phyloP scores from a whole-genome alignment of 805 yeast species.

The Candida multigemmis region DNA sequence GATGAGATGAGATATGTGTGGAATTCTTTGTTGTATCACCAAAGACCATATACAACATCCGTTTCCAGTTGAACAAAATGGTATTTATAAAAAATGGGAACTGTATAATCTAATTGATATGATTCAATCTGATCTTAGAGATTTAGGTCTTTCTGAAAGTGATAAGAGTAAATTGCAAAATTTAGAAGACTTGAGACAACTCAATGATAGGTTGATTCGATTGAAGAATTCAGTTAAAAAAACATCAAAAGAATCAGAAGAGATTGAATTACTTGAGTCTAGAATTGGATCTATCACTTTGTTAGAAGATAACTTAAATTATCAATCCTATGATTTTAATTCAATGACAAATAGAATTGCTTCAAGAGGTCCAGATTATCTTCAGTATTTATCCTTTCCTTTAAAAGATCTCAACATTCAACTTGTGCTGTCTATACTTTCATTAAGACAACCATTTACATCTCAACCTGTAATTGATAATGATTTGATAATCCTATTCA shows the following conservation, averaged over 20 bases:
- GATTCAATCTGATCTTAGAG: neutral
- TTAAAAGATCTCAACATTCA: slow-evolving; percentile 12
- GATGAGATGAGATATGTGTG: too few species aligned
- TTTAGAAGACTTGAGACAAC: slow-evolving; percentile 14
- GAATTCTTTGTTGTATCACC: slow-evolving; percentile 5
- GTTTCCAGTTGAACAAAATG: neutral
- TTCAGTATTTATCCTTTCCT: slow-evolving; percentile 9
- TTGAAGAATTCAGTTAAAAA: slow-evolving; percentile 20
- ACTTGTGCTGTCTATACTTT: slow-evolving; percentile 63
- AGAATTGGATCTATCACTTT: slow-evolving; percentile 4
- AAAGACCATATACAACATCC: slow-evolving; percentile 1
- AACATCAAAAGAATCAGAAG: slow-evolving; percentile 5
- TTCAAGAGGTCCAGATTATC: slow-evolving; percentile 59
- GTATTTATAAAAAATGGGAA: slow-evolving; percentile 4
- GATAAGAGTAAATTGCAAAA: slow-evolving; percentile 20
- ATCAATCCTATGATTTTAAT: slow-evolving; percentile 12
- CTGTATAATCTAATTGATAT: neutral
- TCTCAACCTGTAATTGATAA: slow-evolving; percentile 48
- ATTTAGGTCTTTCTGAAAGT: slow-evolving; percentile 4
- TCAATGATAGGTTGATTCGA: slow-evolving; percentile 13
- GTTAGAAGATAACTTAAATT: slow-evolving; percentile 1
- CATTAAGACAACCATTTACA: slow-evolving; percentile 72
- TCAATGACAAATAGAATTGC: slow-evolving; percentile 35
- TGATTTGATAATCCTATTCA: slow-evolving; percentile 54
- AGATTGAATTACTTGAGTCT: slow-evolving; percentile 3